Conservation (phyloP, 768 basidiomycete genomes). For the Termitomyces sp. region DNA sequence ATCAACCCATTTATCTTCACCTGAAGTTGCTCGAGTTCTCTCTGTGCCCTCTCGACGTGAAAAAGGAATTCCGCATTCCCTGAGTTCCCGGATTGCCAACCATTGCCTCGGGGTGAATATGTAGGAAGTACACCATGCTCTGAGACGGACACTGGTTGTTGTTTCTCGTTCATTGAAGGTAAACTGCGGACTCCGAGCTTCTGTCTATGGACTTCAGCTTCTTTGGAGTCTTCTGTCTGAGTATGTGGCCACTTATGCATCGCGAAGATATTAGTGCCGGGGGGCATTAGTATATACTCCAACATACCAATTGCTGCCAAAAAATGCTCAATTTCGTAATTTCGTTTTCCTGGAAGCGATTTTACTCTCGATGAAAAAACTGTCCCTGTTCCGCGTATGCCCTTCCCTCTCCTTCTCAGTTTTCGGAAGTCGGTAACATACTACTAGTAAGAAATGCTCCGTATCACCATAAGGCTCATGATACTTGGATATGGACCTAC, state of each 20-base stretch:
- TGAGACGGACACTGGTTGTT: background rate
- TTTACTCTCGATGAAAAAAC: conserved; percentile 4
- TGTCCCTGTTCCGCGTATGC: background rate
- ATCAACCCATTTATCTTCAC: background rate
- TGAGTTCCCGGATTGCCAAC: background rate
- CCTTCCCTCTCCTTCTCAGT: background rate
- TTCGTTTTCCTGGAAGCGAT: background rate
- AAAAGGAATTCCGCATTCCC: background rate
- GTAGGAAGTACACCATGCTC: background rate
- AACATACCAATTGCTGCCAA: background rate
- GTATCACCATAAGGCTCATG: background rate
- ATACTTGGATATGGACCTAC: background rate
- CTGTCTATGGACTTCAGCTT: background rate
- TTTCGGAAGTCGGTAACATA: background rate
- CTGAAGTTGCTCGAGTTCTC: conserved; percentile 1
- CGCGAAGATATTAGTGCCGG: background rate
- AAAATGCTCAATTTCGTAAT: background rate
- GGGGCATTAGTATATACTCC: background rate
- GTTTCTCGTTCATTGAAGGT: background rate
- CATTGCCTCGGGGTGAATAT: background rate
- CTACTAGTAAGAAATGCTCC: background rate
- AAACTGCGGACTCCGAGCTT: background rate
- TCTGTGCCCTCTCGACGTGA: background rate
- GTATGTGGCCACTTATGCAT: background rate
- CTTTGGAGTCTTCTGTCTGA: background rate